A percentile compares a stretch with the other conserved stretches of the same genome.
phyloP scores from a whole-genome alignment of 345 rosid genomes.

The Eucalyptus globulus region DNA sequence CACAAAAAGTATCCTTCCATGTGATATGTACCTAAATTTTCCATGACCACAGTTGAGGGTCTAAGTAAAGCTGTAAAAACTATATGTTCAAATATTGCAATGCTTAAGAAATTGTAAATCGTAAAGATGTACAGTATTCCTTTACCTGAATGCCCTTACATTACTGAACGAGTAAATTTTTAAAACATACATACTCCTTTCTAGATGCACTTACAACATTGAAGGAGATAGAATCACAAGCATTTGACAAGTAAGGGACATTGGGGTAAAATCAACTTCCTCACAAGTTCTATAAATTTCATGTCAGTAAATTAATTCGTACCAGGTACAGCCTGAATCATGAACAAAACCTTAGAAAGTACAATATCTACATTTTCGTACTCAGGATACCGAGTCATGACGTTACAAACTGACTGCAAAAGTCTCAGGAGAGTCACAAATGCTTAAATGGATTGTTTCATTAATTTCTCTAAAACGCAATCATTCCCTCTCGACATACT shows the following conservation, averaged over 20 bases:
- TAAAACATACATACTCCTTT: neutral
- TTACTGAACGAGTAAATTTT: neutral
- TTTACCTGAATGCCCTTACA: neutral
- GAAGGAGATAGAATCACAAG: neutral
- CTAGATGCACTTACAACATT: neutral
- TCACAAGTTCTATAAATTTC: neutral
- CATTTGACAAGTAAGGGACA: neutral
- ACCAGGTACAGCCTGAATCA: neutral
- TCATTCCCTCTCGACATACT: neutral
- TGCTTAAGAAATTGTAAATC: neutral
- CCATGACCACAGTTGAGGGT: neutral
- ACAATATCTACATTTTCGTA: neutral
- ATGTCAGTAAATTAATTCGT: neutral
- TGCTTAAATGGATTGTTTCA: neutral
- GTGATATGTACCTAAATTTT: neutral
- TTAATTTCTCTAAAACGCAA: neutral
- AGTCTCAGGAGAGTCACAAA: neutral
- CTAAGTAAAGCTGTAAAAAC: neutral
- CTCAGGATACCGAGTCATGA: neutral
- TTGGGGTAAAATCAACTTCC: neutral
- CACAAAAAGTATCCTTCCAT: neutral
- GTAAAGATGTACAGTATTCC: neutral
- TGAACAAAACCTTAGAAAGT: neutral
- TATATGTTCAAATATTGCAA: neutral
- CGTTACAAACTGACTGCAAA: neutral